phyloP scores from a whole-genome alignment of 306 rosid species.

The Lablab purpureus region DNA sequence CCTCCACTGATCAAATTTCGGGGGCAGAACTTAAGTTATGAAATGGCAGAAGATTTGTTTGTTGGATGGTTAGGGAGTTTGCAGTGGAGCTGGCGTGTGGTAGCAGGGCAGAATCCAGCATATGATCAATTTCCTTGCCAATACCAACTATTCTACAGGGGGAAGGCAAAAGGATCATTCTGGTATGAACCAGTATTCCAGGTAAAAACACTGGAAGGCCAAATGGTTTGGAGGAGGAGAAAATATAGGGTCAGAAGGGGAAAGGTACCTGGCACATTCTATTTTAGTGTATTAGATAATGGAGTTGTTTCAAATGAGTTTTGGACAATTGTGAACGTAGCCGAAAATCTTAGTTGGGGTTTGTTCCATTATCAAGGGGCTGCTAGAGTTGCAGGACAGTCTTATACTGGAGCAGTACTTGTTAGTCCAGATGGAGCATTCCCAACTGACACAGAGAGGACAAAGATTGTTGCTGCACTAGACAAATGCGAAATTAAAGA shows the following conservation, averaged over 20 bases:
- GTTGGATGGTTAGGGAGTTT: conserved; percentile 84
- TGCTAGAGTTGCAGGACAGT: conserved; percentile 90
- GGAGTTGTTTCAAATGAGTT: conserved; percentile 92
- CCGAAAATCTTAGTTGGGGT: conserved; percentile 83
- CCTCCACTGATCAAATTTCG: conserved; percentile 62
- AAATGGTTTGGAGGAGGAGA: conserved; percentile 85
- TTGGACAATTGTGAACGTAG: conserved; percentile 84
- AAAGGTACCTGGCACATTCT: conserved; percentile 70
- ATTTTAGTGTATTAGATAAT: conserved; percentile 81
- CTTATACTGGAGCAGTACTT: conserved; percentile 84
- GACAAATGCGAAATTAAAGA: conserved; percentile 77
- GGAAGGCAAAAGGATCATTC: conserved; percentile 86
- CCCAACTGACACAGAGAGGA: conserved; percentile 58
- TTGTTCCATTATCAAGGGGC: conserved; percentile 87
- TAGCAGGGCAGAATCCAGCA: conserved; percentile 90
- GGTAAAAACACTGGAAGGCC: conserved; percentile 80
- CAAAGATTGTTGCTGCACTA: conserved; percentile 57
- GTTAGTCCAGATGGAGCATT: conserved; percentile 80
- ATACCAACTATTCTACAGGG: conserved; percentile 84
- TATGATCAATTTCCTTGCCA: conserved; percentile 92
- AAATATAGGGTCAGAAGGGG: conserved; percentile 81
- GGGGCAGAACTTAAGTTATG: conserved; percentile 59
- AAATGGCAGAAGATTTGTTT: conserved; percentile 77
- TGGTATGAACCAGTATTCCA: conserved; percentile 93
- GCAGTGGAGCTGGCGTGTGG: conserved; percentile 92